Base-by-base conservation (phyloP, 192 early-diverging fungal species). In the Coemansia asiatica region DNA sequence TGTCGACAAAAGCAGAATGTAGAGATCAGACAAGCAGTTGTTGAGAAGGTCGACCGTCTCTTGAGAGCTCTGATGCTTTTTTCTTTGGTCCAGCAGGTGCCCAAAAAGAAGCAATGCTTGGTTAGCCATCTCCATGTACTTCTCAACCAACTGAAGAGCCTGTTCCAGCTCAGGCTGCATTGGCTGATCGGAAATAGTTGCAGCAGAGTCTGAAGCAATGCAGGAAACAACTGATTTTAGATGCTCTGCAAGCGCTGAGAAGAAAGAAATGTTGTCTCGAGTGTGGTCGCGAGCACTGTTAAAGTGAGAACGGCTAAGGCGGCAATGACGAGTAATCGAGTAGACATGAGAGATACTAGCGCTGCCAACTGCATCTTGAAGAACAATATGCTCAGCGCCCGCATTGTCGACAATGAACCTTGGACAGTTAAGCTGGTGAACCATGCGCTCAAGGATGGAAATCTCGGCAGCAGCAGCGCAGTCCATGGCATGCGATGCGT, bases 311-410 rank as follows among this genome's bases (percentile, higher is more conserved):
- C 78, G 69, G 47, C 71, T 72, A 53, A 81, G 69, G 6, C 61
- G 64, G 18, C 78, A 81, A 23, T 75, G 78, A 1, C 78, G 72
- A 22, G 73, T 75, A 0, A 81, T 63, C 5, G 78, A 67, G 28
- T 58, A 67, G 12, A 67, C 51, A 35, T 63, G 51, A 4, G 44
- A 44, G 0, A 33, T 27, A 4, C 26, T 19, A 0, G 47, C 55
- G 1, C 22, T 31, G 12, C 26, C 40, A 27, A 81, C 28, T 6
- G 53, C 57, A 7, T 56, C 23, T 26, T 75, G 69, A 36, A 81
- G 44, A 19, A 75, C 61, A 46, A 81, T 72, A 29, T 69, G 73
- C 60, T 75, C 69, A 15, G 66, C 56, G 28, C 73, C 69, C 6
- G 33, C 12, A 22, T 40, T 47, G 28, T 75, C 78, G 1, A 71